Conservation (phyloP, 2,329 filamentous ascomycete species). For the Paracorniculantispora psalliotae region DNA sequence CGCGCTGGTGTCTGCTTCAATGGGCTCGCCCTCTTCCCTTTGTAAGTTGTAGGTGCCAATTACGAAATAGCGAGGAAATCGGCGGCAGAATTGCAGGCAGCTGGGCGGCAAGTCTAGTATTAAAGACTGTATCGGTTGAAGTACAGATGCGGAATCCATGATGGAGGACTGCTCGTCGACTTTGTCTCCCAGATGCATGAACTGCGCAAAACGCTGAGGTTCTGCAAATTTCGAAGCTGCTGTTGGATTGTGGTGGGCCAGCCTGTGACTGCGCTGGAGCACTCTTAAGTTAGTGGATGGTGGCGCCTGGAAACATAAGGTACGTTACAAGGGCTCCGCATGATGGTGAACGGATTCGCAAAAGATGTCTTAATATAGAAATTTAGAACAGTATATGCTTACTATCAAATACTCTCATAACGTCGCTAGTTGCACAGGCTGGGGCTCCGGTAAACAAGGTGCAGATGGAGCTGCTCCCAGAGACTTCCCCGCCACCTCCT, state of each 20-base stretch:
- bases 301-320: neutral
- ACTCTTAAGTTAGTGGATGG: neutral
- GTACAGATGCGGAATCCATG: slow-evolving; percentile 1
- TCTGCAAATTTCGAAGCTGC: neutral
- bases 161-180: neutral
- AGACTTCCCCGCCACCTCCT: neutral
- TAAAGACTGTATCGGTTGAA: slow-evolving; percentile 20
- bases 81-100: slow-evolving; percentile 69
- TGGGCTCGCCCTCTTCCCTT: slow-evolving; percentile 30
- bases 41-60: slow-evolving; percentile 82
- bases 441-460: neutral
- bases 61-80: slow-evolving; percentile 60
- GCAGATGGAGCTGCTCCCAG: neutral
- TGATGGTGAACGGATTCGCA: no score
- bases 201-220: neutral
- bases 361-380: no score
- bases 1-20: slow-evolving; percentile 19
- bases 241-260: neutral
- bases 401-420: no score
- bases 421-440: neutral
- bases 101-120: slow-evolving; percentile 66
- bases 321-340: neutral
- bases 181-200: neutral
- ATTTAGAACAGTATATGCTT: no score
- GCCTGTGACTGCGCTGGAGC: neutral